Evolutionary conservation across 768 basidiomycete species (phyloP).

Genomic region (Hygrocybe punicea): DNA sequence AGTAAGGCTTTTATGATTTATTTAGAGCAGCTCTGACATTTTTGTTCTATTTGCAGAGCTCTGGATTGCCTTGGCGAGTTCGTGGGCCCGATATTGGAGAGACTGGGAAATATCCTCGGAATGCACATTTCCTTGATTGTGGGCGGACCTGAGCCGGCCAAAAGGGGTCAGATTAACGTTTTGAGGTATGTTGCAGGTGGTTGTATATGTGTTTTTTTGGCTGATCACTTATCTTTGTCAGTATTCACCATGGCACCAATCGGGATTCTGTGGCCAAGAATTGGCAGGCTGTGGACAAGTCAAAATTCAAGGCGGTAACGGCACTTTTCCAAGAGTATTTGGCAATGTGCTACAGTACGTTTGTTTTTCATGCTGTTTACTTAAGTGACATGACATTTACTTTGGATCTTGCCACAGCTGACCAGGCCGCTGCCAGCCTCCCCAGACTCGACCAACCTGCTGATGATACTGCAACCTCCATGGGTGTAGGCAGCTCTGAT

Average conservation of each 20-base stretch:
- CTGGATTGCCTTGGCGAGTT: background rate
- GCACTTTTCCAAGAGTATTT: constrained; percentile 2
- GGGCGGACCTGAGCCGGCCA: constrained; percentile 5
- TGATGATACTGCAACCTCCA: background rate
- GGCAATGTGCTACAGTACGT: constrained; percentile 8
- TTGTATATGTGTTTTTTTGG: background rate
- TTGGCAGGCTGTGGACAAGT: background rate
- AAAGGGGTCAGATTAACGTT: constrained; percentile 6
- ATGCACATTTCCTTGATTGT: constrained; percentile 8
- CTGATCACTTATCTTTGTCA: background rate
- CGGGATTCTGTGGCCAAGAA: background rate
- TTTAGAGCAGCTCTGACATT: background rate
- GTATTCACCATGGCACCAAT: constrained; percentile 3
- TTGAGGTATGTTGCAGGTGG: constrained; percentile 3
- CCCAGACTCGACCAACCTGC: background rate
- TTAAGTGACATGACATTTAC: background rate
- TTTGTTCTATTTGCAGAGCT: background rate
- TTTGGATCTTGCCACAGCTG: background rate
- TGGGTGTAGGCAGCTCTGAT: background rate
- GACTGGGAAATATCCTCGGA: background rate
- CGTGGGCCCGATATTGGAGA: background rate
- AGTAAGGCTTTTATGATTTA: background rate
- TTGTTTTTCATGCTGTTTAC: background rate
- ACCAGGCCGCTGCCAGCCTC: background rate
- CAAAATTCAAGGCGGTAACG: constrained; percentile 5